phyloP scores from a whole-genome alignment of 2,329 filamentous ascomycete genomes.

The Pleurostoma richardsiae region DNA sequence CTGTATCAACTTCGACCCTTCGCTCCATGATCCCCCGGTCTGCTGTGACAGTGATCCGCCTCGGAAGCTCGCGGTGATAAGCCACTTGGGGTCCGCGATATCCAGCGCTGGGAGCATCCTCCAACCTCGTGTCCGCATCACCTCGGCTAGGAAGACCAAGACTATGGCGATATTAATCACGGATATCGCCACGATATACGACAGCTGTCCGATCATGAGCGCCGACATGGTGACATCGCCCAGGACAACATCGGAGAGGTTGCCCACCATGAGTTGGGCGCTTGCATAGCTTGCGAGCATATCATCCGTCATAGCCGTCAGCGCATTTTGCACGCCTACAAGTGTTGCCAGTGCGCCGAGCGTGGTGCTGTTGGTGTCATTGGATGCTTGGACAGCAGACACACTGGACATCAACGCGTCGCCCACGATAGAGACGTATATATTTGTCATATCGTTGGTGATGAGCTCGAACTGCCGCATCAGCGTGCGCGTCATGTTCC shows the following conservation, averaged over 20 bases:
- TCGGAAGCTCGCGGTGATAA: neutral
- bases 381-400: slow-evolving; percentile 6
- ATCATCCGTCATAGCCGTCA: slow-evolving; percentile 13
- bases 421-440: slow-evolving; percentile 28
- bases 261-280: slow-evolving; percentile 25
- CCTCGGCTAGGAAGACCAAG: neutral
- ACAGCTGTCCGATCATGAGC: neutral
- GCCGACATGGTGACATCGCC: neutral
- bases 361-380: neutral
- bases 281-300: slow-evolving; percentile 22
- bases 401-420: slow-evolving; percentile 26
- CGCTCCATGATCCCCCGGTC: neutral
- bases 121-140: neutral
- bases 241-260: slow-evolving; percentile 1
- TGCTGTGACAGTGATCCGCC: neutral
- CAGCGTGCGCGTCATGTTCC: slow-evolving; percentile 20
- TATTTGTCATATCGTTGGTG: slow-evolving; percentile 27
- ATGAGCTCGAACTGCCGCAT: slow-evolving; percentile 27
- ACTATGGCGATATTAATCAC: neutral
- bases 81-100: neutral
- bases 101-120: neutral
- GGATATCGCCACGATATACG: neutral
- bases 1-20: neutral
- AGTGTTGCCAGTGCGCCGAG: too few relatives aligned
- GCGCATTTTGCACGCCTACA: slow-evolving; percentile 8